These are phyloP conservation scores for Penicillium occitanis DNA, from an alignment of 2,329 filamentous ascomycete species.

Conservation along the genomic window DNA sequence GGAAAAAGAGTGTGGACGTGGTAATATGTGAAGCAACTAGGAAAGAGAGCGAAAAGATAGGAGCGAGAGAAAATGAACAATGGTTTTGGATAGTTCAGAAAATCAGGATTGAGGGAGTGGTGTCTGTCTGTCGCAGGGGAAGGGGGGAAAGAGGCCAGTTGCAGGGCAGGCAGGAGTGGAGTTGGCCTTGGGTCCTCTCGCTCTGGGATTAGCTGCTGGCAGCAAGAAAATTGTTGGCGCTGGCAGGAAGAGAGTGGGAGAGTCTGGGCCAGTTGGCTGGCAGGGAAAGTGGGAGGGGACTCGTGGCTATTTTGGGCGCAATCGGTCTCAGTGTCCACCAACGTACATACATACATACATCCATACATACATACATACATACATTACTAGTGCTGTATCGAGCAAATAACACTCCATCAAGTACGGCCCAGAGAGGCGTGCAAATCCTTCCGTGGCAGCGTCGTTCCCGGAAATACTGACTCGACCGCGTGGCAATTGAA, in stretches of 20 bases:
- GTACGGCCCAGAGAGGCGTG: neutral
- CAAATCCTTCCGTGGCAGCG: neutral
- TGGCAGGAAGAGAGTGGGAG: conserved; percentile 21
- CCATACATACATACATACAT: neutral
- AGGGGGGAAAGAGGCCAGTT: conserved; percentile 22
- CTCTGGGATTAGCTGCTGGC: conserved; percentile 15
- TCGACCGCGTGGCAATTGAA: neutral
- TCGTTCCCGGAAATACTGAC: neutral
- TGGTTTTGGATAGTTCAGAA: conserved; percentile 27
- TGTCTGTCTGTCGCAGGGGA: conserved; percentile 25
- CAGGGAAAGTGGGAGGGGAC: conserved; percentile 16
- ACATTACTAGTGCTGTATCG: conserved; percentile 8
- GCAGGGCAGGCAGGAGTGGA: conserved; percentile 28
- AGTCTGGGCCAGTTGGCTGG: conserved; percentile 12
- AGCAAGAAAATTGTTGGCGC: conserved; percentile 29
- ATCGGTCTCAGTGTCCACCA: conserved; percentile 6
- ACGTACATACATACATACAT: neutral
- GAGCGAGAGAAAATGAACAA: conserved; percentile 23
- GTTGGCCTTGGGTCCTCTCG: neutral
- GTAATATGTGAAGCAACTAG: conserved; percentile 20
- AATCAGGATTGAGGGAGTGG: neutral
- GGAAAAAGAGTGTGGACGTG: conserved; percentile 26
- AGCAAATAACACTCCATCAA: neutral
- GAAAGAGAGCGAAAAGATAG: conserved; percentile 23
- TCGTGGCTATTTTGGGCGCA: conserved; percentile 35